Evolutionary conservation across 257 asterid genomes (phyloP).

Genomic region (Ilex asprella): DNA sequence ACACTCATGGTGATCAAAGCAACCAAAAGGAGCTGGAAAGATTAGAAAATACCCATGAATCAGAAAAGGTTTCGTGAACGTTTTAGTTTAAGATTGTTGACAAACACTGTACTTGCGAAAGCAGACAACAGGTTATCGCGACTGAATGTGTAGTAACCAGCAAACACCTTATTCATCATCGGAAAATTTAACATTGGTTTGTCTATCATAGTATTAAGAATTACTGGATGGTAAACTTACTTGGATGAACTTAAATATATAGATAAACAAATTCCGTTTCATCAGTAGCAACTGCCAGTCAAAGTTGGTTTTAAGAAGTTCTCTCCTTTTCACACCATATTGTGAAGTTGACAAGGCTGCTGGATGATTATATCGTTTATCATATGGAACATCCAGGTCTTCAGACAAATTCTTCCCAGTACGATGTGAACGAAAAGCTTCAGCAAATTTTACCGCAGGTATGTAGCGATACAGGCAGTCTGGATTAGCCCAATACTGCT

Average conservation of each 20-base stretch:
- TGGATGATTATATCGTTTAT: conserved; percentile 80
- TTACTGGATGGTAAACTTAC: conserved; percentile 26
- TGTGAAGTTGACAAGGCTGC: conserved; percentile 76
- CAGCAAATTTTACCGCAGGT: conserved; percentile 67
- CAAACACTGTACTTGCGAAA: not conserved
- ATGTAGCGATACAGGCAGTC: conserved; percentile 58
- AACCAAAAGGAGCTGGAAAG: conserved; percentile 73
- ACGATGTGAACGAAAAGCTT: conserved; percentile 55
- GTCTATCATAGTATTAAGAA: not conserved
- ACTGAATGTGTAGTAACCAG: too few species aligned
- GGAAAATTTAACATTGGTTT: too few species aligned
- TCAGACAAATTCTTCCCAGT: conserved; percentile 58
- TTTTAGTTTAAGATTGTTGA: not conserved
- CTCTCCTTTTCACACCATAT: conserved; percentile 66
- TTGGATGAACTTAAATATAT: conserved; percentile 84
- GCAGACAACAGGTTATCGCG: too few species aligned
- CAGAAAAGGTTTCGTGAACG: conserved; percentile 8
- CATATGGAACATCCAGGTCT: conserved; percentile 63
- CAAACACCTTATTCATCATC: conserved; percentile 10
- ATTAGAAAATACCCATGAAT: conserved; percentile 15
- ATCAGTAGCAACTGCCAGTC: conserved; percentile 83
- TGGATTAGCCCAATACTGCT: conserved; percentile 77
- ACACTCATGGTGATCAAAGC: conserved; percentile 92
- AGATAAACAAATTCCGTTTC: conserved; percentile 84
- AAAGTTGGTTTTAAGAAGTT: conserved; percentile 69